These are phyloP conservation scores for Penicillium oxalicum DNA, from an alignment of 2,329 filamentous ascomycete genomes.

Conservation along the genomic window DNA sequence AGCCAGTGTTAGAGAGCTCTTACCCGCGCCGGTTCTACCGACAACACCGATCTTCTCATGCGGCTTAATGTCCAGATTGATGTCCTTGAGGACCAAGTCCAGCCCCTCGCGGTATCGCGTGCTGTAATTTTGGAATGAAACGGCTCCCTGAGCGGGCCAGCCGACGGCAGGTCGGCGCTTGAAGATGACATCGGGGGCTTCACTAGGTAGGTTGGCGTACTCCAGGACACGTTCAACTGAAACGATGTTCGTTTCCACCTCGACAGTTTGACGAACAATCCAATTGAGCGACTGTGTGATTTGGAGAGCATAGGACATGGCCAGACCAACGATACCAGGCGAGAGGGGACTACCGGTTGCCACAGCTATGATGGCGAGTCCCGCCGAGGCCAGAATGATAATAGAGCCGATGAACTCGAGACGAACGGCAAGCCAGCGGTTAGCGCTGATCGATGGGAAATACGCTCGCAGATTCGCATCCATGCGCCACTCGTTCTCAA, in stretches of 20 bases:
- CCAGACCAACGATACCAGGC: constrained; percentile 76
- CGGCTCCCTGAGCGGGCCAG: constrained; percentile 84
- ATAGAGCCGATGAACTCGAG: constrained; percentile 92
- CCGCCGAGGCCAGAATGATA: constrained; percentile 82
- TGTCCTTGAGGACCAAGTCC: constrained; percentile 86
- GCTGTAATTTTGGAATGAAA: constrained; percentile 90
- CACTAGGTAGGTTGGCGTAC: constrained; percentile 83
- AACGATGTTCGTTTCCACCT: constrained; percentile 99
- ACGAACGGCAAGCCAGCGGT: constrained; percentile 88
- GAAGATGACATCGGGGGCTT: constrained; percentile 89
- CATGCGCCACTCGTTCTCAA: constrained; percentile 96
- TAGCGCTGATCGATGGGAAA: constrained; percentile 91
- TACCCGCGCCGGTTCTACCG: constrained; percentile 90
- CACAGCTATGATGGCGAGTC: constrained; percentile 76
- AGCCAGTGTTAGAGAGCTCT: constrained; percentile 86
- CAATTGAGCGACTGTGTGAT: constrained; percentile 97
- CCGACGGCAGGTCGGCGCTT: constrained; percentile 78
- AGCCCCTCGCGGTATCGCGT: constrained; percentile 85
- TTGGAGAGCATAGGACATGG: constrained; percentile 95
- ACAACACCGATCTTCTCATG: constrained; percentile 98
- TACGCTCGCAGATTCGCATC: constrained; percentile 92
- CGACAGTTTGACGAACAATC: constrained; percentile 97
- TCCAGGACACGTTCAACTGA: constrained; percentile 96
- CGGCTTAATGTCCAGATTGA: constrained; percentile 86
- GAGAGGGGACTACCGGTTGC: constrained; percentile 58